Conservation (phyloP, 306 rosid species). For the Fragaria iinumae region DNA sequence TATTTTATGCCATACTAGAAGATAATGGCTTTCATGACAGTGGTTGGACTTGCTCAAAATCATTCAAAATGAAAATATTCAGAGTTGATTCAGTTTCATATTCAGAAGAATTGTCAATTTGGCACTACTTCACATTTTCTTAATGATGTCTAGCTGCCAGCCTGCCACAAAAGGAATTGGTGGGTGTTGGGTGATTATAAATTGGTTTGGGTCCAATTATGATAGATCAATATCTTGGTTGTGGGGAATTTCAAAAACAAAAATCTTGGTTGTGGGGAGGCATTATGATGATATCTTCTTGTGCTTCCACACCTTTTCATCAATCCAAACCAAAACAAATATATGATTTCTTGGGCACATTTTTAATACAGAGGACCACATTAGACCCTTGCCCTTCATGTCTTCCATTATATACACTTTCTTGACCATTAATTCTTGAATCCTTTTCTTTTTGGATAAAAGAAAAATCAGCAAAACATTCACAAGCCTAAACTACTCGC, state of each 20-base stretch:
- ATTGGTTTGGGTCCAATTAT: conserved; percentile 32
- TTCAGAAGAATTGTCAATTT: background rate
- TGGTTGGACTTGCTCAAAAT: background rate
- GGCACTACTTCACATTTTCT: background rate
- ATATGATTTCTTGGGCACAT: conserved; percentile 4
- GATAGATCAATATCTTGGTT: conserved; percentile 30
- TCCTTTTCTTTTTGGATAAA: background rate
- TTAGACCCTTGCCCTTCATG: background rate
- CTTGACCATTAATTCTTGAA: background rate
- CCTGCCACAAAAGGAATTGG: conserved; percentile 9
- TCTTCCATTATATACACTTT: background rate
- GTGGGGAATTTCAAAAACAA: background rate
- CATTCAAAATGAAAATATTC: background rate
- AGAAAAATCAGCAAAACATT: background rate
- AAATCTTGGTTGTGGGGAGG: conserved; percentile 19
- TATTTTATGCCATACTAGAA: background rate
- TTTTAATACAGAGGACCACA: background rate
- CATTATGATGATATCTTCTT: background rate
- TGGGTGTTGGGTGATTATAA: conserved; percentile 20
- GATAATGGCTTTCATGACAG: background rate
- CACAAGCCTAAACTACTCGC: background rate
- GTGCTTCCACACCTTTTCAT: background rate
- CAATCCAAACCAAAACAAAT: conserved; percentile 1
- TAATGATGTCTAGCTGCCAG: conserved; percentile 12
- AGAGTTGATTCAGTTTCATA: background rate